Conservation (phyloP, 73 alveolate genomes). For the Paramecium biaurelia region DNA sequence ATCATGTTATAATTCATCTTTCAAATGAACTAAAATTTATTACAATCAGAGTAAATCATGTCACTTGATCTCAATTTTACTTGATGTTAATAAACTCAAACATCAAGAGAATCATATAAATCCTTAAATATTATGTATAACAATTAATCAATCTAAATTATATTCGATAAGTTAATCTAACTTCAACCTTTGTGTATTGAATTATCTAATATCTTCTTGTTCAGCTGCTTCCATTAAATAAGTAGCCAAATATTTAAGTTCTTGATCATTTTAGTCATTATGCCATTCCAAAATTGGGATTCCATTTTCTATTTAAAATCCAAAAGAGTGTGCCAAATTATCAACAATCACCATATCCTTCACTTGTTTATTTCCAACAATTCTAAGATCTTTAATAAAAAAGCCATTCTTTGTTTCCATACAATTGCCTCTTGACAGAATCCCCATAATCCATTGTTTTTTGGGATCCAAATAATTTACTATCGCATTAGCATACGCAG, state of each 20-base stretch:
- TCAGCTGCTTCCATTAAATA: conserved; percentile 69
- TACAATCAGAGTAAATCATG: too few species aligned
- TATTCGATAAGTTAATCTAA: conserved; percentile 43
- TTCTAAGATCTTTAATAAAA: conserved; percentile 92
- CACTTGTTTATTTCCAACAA: conserved; percentile 80
- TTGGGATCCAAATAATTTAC: conserved; percentile 91
- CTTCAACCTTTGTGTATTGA: conserved; percentile 41
- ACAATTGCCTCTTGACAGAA: conserved; percentile 90
- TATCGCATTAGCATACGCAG: conserved; percentile 95
- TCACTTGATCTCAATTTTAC: too few species aligned
- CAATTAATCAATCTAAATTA: conserved; percentile 30
- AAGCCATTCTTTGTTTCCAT: conserved; percentile 87
- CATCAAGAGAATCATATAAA: too few species aligned
- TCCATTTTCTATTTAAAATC: conserved; percentile 85
- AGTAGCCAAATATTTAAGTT: conserved; percentile 74
- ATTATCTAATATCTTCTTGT: conserved; percentile 56
- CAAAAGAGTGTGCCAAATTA: conserved; percentile 93
- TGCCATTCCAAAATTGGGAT: conserved; percentile 85
- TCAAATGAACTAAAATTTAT: too few species aligned
- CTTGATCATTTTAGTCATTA: conserved; percentile 77
- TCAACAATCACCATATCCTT: conserved; percentile 88
- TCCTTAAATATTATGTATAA: neutral
- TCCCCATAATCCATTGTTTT: conserved; percentile 80
- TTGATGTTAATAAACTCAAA: too few species aligned
- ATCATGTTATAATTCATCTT: too few species aligned